Evolutionary conservation across 1,284 basidiomycete genomes (phyloP).

Genomic region (Tetrapyrgos nigripes): DNA sequence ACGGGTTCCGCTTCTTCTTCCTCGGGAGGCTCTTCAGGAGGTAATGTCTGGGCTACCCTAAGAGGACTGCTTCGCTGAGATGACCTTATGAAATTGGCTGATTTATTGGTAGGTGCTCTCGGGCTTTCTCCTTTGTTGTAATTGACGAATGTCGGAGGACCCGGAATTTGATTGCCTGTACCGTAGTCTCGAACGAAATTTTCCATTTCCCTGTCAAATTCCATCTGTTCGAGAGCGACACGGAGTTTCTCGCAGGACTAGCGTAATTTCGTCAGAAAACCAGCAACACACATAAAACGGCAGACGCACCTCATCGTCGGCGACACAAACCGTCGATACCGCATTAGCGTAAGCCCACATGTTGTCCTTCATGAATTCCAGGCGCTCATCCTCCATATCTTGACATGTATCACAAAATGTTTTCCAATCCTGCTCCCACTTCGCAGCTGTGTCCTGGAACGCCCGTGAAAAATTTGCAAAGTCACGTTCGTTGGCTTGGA

Average conservation of each 20-base stretch:
- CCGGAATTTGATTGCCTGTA: slow-evolving; percentile 85
- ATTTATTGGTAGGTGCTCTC: slow-evolving; percentile 56
- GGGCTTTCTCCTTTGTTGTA: slow-evolving; percentile 70
- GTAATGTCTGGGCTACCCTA: slow-evolving; percentile 6
- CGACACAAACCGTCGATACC: slow-evolving; percentile 94
- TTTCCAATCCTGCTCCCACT: slow-evolving; percentile 97
- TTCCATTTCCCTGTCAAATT: slow-evolving; percentile 84
- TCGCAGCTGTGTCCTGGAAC: slow-evolving; percentile 80
- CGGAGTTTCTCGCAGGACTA: slow-evolving; percentile 92
- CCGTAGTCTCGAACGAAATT: slow-evolving; percentile 86
- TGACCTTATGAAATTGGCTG: slow-evolving; percentile 62
- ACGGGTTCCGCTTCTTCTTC: slow-evolving; percentile 44
- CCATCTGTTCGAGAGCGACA: slow-evolving; percentile 82
- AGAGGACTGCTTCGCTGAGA: slow-evolving; percentile 50
- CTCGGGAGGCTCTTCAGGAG: slow-evolving; percentile 5
- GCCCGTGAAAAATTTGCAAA: slow-evolving; percentile 88
- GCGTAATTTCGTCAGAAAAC: slow-evolving; percentile 13
- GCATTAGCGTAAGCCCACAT: slow-evolving; percentile 97
- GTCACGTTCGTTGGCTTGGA: slow-evolving; percentile 89
- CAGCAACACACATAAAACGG: neutral
- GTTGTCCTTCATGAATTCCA: slow-evolving; percentile 94
- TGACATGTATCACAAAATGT: slow-evolving; percentile 93
- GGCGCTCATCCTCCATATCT: slow-evolving; percentile 93
- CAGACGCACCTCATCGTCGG: slow-evolving; percentile 88
- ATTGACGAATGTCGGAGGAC: slow-evolving; percentile 84